These are phyloP conservation scores for Diaporthe ilicicola DNA, from an alignment of 2,329 filamentous ascomycete species.

Conservation along the genomic window DNA sequence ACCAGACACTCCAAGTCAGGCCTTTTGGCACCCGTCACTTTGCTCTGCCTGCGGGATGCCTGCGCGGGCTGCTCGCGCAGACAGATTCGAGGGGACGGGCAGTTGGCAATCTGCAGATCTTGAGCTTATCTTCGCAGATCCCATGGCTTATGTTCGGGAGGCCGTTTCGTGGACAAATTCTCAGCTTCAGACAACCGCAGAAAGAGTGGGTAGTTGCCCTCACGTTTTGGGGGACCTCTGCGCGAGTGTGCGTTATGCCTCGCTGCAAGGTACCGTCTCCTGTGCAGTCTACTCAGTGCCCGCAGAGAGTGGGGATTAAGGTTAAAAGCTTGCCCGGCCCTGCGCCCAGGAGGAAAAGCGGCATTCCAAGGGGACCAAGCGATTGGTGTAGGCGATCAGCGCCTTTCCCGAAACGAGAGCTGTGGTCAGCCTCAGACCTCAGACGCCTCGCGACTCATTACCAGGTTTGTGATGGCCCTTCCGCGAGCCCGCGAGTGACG, in stretches of 20 bases:
- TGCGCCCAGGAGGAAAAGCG: neutral
- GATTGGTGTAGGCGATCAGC: slow-evolving; percentile 7
- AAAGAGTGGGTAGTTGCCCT: slow-evolving; percentile 2
- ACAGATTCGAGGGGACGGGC: slow-evolving; percentile 10
- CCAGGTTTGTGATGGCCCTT: slow-evolving; percentile 11
- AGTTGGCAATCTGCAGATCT: slow-evolving; percentile 18
- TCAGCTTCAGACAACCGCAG: neutral
- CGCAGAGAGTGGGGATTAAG: slow-evolving; percentile 6
- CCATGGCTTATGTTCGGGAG: neutral
- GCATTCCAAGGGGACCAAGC: neutral
- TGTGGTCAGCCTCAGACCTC: slow-evolving; percentile 10
- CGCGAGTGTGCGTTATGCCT: slow-evolving; percentile 12
- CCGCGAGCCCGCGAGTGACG: neutral
- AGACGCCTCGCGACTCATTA: slow-evolving; percentile 21
- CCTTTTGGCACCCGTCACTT: neutral
- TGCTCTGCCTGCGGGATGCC: neutral
- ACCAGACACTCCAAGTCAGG: neutral
- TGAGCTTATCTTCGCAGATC: slow-evolving; percentile 3
- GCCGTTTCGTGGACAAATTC: neutral
- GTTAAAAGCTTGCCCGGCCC: slow-evolving; percentile 13
- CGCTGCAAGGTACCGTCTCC: neutral
- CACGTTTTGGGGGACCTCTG: neutral
- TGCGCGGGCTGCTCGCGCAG: neutral
- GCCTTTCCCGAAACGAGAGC: slow-evolving; percentile 1
- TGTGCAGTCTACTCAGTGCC: neutral